Conservation (phyloP, 257 asterid genomes). For the Anisodus acutangulus region DNA sequence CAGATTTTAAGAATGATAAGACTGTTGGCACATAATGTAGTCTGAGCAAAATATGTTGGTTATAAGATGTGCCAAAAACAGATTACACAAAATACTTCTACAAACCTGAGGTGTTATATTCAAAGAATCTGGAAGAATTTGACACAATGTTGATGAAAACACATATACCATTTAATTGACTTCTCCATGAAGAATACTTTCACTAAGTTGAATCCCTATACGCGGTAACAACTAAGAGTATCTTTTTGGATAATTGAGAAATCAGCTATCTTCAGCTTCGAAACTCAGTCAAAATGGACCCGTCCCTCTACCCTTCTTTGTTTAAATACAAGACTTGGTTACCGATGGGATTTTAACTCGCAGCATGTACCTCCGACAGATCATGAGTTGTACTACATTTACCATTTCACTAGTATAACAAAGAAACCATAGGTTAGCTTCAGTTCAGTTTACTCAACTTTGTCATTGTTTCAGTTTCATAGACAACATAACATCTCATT, state of each 20-base stretch:
- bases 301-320: neutral
- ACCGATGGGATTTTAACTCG: neutral
- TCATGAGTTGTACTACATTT: neutral
- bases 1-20: too few species aligned
- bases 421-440: neutral
- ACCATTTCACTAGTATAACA: constrained; percentile 14
- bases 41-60: neutral
- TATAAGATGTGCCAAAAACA: neutral
- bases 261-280: too few species aligned
- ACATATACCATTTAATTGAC: neutral
- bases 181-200: neutral
- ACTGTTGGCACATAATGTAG: neutral
- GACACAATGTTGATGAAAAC: neutral
- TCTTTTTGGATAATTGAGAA: too few species aligned
- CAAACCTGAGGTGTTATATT: neutral
- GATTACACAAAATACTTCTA: neutral
- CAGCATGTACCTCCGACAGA: neutral
- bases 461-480: neutral
- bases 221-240: too few species aligned
- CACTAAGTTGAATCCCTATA: too few species aligned
- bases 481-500: neutral
- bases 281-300: neutral
- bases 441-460: neutral
- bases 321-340: neutral
- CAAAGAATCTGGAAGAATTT: neutral